These are phyloP conservation scores for Rubia tinctorum DNA, from an alignment of 305 asterid species.

Conservation along the genomic window DNA sequence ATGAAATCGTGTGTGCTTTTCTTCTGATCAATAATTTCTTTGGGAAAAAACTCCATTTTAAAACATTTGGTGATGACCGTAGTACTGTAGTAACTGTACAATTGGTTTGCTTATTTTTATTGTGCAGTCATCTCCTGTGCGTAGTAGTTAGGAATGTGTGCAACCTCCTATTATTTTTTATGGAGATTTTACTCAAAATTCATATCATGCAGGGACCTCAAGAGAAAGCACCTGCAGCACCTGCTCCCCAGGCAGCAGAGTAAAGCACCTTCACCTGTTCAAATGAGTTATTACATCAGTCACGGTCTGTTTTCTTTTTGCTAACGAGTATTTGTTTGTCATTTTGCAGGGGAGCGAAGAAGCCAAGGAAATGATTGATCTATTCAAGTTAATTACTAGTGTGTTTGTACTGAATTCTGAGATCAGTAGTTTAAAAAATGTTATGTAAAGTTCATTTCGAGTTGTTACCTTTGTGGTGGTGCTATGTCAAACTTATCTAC, in stretches of 20 bases:
- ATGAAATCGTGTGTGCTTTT: not conserved
- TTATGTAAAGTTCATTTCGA: not conserved
- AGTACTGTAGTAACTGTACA: no score
- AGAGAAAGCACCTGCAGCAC: constrained; percentile 6
- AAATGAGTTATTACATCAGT: not conserved
- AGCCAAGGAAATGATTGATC: constrained; percentile 12
- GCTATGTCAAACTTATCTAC: not conserved
- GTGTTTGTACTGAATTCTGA: constrained; percentile 5
- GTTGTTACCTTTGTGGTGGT: not conserved
- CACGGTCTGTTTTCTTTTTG: not conserved
- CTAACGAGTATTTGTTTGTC: not conserved
- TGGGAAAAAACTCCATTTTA: not conserved
- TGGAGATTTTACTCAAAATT: not conserved
- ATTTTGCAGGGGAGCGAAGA: constrained; percentile 15
- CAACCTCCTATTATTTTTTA: not conserved
- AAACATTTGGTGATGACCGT: not conserved
- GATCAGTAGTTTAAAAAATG: not conserved
- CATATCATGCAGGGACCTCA: constrained; percentile 14
- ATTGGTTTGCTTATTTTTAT: not conserved
- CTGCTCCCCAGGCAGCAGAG: constrained; percentile 10
- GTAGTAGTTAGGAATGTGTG: not conserved
- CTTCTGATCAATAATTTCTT: not conserved
- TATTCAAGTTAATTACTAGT: not conserved
- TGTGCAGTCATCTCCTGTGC: not conserved
- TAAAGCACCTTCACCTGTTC: constrained; percentile 5